Conservation (phyloP, 345 rosid species). For the Murraya koenigii region DNA sequence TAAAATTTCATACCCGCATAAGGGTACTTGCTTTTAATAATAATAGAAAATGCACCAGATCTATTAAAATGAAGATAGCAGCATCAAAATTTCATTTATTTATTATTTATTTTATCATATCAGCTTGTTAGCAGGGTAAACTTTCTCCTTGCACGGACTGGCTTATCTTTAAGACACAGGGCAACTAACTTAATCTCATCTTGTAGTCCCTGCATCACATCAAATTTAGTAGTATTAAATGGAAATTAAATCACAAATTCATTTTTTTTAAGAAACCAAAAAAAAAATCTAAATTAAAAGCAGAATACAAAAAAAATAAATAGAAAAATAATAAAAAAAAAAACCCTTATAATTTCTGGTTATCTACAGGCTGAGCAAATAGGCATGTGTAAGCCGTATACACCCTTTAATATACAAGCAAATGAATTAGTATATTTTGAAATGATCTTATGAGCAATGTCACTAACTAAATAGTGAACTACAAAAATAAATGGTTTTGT, state of each 20-base stretch:
- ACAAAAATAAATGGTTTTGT: no score
- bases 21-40: no score
- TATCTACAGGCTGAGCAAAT: constrained; percentile 88
- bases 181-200: constrained; percentile 79
- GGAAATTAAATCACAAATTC: neutral
- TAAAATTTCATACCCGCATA: neutral
- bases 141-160: constrained; percentile 85
- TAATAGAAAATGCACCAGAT: neutral
- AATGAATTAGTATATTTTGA: neutral
- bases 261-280: neutral
- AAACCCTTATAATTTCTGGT: constrained; percentile 78
- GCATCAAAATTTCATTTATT: neutral
- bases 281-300: neutral
- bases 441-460: no score
- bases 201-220: constrained; percentile 62
- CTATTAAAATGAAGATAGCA: no score
- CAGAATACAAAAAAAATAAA: neutral
- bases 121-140: constrained; percentile 77
- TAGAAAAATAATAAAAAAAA: no score
- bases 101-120: neutral
- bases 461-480: no score
- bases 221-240: neutral
- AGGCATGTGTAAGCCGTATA: constrained; percentile 47
- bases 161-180: constrained; percentile 65
- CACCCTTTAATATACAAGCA: neutral